Evolutionary conservation across 1,139 yeast species (phyloP).

Genomic region (Debaryomyces psychrophilus): DNA sequence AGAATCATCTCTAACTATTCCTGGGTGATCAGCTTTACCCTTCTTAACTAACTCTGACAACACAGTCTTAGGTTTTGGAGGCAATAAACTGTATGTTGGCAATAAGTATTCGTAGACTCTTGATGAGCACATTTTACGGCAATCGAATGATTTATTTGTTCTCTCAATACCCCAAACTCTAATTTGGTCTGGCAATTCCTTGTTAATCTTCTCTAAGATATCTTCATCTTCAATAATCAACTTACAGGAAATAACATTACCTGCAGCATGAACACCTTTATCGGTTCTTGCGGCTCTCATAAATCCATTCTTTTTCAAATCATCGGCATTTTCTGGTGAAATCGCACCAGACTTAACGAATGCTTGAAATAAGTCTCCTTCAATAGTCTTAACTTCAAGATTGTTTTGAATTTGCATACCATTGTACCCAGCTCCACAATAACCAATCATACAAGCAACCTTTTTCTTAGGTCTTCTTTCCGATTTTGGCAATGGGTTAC

Average conservation of each 20-base stretch:
- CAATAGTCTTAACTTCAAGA: slow-evolving; percentile 90
- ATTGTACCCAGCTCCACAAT: slow-evolving; percentile 97
- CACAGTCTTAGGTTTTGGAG: slow-evolving; percentile 79
- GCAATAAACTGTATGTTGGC: slow-evolving; percentile 86
- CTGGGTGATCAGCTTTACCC: slow-evolving; percentile 60
- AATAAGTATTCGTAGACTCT: slow-evolving; percentile 90
- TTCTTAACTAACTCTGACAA: slow-evolving; percentile 61
- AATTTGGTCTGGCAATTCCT: slow-evolving; percentile 77
- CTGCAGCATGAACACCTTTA: slow-evolving; percentile 99
- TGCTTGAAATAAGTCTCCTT: slow-evolving; percentile 85
- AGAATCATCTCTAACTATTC: slow-evolving; percentile 57
- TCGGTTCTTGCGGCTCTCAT: slow-evolving; percentile 98
- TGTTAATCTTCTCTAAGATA: slow-evolving; percentile 72
- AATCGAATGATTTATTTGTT: slow-evolving; percentile 89
- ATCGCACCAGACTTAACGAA: slow-evolving; percentile 89
- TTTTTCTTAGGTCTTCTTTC: slow-evolving; percentile 80
- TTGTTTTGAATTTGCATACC: slow-evolving; percentile 89
- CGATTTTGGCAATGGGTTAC: slow-evolving; percentile 58
- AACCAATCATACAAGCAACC: slow-evolving; percentile 92
- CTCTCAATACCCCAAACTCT: slow-evolving; percentile 93
- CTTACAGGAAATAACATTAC: slow-evolving; percentile 87
- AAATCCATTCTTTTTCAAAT: slow-evolving; percentile 85
- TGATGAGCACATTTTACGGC: slow-evolving; percentile 93
- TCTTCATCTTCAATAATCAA: slow-evolving; percentile 88
- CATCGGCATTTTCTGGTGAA: slow-evolving; percentile 85